These are phyloP conservation scores for Taphrina pruni DNA, from an alignment of 1,139 yeast genomes.

Conservation along the genomic window DNA sequence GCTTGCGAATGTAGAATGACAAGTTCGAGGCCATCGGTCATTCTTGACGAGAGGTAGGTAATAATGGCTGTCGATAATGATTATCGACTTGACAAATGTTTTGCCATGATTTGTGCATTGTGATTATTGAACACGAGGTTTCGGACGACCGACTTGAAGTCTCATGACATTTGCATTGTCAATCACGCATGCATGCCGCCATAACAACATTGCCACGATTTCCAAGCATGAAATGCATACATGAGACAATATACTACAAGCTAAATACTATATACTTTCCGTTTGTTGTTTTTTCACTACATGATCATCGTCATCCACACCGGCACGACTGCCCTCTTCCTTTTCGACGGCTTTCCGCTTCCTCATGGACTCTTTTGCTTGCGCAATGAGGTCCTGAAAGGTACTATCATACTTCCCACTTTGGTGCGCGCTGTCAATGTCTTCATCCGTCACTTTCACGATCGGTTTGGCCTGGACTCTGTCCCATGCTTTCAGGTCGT, in stretches of 20 bases:
- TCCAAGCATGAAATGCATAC: background rate
- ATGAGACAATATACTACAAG: background rate
- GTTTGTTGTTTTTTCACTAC: conserved; percentile 1
- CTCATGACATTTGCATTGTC: too few species aligned
- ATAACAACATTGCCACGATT: too few species aligned
- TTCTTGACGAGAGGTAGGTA: too few species aligned
- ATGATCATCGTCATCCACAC: background rate
- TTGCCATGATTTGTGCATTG: too few species aligned
- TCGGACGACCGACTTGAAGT: too few species aligned
- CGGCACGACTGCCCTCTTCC: background rate
- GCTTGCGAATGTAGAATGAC: too few species aligned
- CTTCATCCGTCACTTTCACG: conserved; percentile 42
- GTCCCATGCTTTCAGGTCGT: conserved; percentile 74
- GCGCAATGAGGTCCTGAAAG: conserved; percentile 59
- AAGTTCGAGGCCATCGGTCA: too few species aligned
- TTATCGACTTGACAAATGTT: too few species aligned
- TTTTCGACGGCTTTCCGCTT: conserved; percentile 16
- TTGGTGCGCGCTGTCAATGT: conserved; percentile 61
- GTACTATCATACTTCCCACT: conserved; percentile 58
- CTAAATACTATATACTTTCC: background rate
- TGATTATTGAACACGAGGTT: too few species aligned
- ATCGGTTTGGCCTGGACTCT: conserved; percentile 26
- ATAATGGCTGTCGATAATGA: too few species aligned
- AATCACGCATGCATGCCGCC: too few species aligned
- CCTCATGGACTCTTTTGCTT: conserved; percentile 54